Evolutionary conservation across 2,329 filamentous ascomycete species (phyloP).

Genomic region (Chrysosporium keratinophilum): DNA sequence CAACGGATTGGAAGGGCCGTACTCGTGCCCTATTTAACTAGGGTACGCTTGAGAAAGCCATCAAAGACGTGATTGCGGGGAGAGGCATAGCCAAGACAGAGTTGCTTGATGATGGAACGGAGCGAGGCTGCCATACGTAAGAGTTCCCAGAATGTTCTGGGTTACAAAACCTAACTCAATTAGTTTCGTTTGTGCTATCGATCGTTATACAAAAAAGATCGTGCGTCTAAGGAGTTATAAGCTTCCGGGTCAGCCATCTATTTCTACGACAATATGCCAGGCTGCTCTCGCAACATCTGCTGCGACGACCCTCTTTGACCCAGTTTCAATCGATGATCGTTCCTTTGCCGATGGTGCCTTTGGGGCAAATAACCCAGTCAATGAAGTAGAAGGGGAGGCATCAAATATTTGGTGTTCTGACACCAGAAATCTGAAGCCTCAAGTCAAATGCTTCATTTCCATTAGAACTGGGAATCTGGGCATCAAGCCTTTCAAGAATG

Average conservation of each 20-base stretch:
- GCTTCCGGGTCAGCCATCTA: constrained; percentile 17
- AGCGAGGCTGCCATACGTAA: neutral
- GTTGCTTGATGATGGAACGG: no score
- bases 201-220: constrained; percentile 15
- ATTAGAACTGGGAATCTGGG: constrained; percentile 24
- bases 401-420: constrained; percentile 23
- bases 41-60: constrained; percentile 20
- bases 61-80: constrained; percentile 13
- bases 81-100: no score
- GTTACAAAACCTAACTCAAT: neutral
- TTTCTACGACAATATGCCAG: constrained; percentile 23
- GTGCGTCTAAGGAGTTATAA: constrained; percentile 23
- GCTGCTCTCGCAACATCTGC: constrained; percentile 27
- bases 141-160: no score
- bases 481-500: constrained; percentile 18
- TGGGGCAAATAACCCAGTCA: constrained; percentile 25
- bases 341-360: constrained; percentile 23
- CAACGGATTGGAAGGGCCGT: no score
- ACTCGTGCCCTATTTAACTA: constrained; percentile 23
- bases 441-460: constrained; percentile 26
- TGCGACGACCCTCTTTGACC: constrained; percentile 24
- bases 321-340: constrained; percentile 20
- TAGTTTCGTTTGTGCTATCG: constrained; percentile 20
- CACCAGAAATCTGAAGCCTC: constrained; percentile 21
- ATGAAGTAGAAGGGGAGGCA: constrained; percentile 23